These are phyloP conservation scores for Zopfia rhizophila DNA, from an alignment of 2,329 filamentous ascomycete species.

Conservation along the genomic window DNA sequence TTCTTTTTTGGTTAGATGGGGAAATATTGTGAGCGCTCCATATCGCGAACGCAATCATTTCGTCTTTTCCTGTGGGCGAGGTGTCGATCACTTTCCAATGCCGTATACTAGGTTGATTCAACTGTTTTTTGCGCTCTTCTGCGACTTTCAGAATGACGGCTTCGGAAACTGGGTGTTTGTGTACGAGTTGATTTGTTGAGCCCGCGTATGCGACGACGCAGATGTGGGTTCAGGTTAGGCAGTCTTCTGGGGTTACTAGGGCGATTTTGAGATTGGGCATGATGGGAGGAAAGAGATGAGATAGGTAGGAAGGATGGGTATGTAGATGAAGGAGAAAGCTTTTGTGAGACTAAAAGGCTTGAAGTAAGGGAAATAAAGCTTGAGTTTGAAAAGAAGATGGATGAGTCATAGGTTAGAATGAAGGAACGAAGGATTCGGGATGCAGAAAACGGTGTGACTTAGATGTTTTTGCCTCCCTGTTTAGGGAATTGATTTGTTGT, in stretches of 20 bases:
- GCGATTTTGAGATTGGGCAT: slow-evolving; percentile 41
- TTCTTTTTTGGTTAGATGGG: neutral
- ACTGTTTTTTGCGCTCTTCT: slow-evolving; percentile 31
- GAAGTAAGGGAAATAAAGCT: too few relatives aligned
- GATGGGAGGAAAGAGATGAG: too few relatives aligned
- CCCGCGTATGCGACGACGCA: slow-evolving; percentile 41
- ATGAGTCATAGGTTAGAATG: too few relatives aligned
- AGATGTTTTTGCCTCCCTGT: too few relatives aligned
- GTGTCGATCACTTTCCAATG: slow-evolving; percentile 48
- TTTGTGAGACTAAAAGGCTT: too few relatives aligned
- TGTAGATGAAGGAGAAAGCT: too few relatives aligned
- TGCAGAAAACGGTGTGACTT: too few relatives aligned
- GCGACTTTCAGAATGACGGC: slow-evolving; percentile 37
- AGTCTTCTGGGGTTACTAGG: slow-evolving; percentile 33
- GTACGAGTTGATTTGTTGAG: slow-evolving; percentile 41
- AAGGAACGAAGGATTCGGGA: too few relatives aligned
- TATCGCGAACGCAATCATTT: slow-evolving; percentile 39
- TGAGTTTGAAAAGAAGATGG: too few relatives aligned
- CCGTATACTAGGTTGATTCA: slow-evolving; percentile 35
- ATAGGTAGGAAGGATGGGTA: too few relatives aligned
- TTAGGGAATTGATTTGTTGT: too few relatives aligned
- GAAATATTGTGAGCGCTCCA: slow-evolving; percentile 37
- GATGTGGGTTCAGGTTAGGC: slow-evolving; percentile 41
- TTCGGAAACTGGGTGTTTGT: slow-evolving; percentile 35
- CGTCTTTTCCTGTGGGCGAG: slow-evolving; percentile 33